A percentile compares a stretch with the other conserved stretches of the same genome.
phyloP scores from a whole-genome alignment of 2,329 filamentous ascomycete species.

The Delphinella strobiligena region DNA sequence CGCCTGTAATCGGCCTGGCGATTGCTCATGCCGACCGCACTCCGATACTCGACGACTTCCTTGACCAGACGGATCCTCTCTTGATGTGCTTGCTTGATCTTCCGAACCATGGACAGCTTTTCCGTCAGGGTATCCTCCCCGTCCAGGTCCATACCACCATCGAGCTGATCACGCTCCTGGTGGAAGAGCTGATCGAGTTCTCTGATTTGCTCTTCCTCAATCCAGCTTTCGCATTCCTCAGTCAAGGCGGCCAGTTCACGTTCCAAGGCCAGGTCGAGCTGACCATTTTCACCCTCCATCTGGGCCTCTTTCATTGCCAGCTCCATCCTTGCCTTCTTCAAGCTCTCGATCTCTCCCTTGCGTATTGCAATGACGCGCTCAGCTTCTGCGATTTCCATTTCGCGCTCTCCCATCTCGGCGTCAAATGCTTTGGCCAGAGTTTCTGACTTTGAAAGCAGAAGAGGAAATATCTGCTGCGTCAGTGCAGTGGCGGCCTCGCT shows the following conservation, averaged over 20 bases:
- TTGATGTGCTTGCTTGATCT: constrained; percentile 44
- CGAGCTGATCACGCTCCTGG: background rate
- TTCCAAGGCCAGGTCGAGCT: constrained; percentile 24
- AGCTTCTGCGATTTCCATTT: constrained; percentile 37
- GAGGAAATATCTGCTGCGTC: constrained; percentile 49
- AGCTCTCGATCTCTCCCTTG: constrained; percentile 51
- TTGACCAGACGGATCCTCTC: constrained; percentile 52
- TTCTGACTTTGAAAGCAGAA: constrained; percentile 36
- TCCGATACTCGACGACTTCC: constrained; percentile 57
- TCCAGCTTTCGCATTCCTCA: constrained; percentile 28
- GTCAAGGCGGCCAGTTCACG: constrained; percentile 22
- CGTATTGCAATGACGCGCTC: constrained; percentile 44
- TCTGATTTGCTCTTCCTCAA: constrained; percentile 32
- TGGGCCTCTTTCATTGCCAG: constrained; percentile 35
- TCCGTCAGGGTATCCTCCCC: constrained; percentile 35
- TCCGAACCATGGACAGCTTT: constrained; percentile 45
- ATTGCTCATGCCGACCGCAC: constrained; percentile 58
- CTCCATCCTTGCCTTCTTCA: constrained; percentile 43
- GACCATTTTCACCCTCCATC: constrained; percentile 12
- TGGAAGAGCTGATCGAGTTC: constrained; percentile 24
- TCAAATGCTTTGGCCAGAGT: constrained; percentile 47
- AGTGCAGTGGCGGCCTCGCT: constrained; percentile 43
- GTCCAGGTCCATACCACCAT: constrained; percentile 8
- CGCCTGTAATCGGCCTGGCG: constrained; percentile 62
- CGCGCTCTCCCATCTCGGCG: constrained; percentile 62